Base-by-base conservation (phyloP, 192 early-diverging fungal species). In the Entomortierella lignicola region DNA sequence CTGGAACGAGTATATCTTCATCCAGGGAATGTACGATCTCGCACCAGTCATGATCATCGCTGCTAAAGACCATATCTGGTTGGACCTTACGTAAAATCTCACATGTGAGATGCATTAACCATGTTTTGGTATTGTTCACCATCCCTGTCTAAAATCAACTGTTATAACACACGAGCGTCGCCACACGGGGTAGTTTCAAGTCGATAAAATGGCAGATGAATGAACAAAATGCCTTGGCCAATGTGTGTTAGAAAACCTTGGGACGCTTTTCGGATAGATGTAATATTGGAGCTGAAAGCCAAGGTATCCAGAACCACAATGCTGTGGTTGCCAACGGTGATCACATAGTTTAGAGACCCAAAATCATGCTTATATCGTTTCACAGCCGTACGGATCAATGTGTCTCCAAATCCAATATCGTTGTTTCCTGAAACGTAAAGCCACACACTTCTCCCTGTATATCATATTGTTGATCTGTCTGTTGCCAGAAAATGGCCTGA, bases 1-100 rank as follows among this genome's bases (percentile, higher is more conserved):
- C 68, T 1, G 69, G 68, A 4, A 51, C 50, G 1, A 70, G 27
- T 4, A 4, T 55, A 10, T 26, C 61, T 37, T 29, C 61, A 44
- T 61, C 52, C 23, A 55, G 23, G 0, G 27, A 25, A 53, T 94
- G 92, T 2, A 71, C 30, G 3, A 92, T 70, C 53, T 84, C 85
- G 72, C 97, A 99, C 62, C 91, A 92, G 69, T 97, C 97, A 65
- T 99, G 97, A 73, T 97, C 95, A 66, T 99, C 96, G n/a, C 96
- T 96, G 65, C 92, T 94, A 53, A 97, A 92, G 7, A 96, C 84
- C 1, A 92, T 80, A 0, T 72, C 66, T 0, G 97, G 95, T 43
- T 87, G 69, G 21, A 95, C 77, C 0, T 31, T 67, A 0, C 82
- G 55, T 12, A 97, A 67, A 25, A 99, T 86, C 12, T 81, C 32